These are phyloP conservation scores for Penicillium silybi DNA, from an alignment of 495 filamentous ascomycete genomes.

Conservation along the genomic window DNA sequence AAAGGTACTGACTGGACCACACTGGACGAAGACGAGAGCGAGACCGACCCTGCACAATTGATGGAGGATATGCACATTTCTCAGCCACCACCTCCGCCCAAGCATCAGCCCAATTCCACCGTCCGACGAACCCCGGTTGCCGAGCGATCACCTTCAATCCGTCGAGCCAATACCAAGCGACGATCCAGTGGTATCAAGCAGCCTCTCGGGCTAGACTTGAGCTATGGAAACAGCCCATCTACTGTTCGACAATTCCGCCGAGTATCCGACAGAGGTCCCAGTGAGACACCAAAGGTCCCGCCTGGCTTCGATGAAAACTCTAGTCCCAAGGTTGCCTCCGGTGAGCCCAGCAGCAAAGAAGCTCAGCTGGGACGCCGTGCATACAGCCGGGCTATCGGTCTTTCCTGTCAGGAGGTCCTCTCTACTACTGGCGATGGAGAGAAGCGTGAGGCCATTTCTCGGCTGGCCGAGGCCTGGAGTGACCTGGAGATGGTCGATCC, in stretches of 20 bases:
- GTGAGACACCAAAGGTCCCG: conserved; percentile 26
- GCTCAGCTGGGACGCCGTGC: conserved; percentile 71
- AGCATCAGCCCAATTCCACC: conserved; percentile 42
- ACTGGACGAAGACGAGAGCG: conserved; percentile 27
- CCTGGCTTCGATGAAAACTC: conserved; percentile 45
- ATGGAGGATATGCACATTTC: conserved; percentile 41
- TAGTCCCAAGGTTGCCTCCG: conserved; percentile 31
- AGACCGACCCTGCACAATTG: conserved; percentile 37
- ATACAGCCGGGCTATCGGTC: conserved; percentile 74
- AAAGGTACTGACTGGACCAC: conserved; percentile 35
- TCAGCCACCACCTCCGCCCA: conserved; percentile 32
- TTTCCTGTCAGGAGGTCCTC: conserved; percentile 76
- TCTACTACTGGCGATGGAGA: conserved; percentile 68
- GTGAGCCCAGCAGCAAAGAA: conserved; percentile 62
- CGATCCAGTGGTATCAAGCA: conserved; percentile 61
- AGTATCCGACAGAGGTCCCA: conserved; percentile 64
- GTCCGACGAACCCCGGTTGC: conserved; percentile 52
- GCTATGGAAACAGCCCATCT: conserved; percentile 84
- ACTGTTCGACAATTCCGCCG: conserved; percentile 87
- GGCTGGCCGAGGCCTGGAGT: conserved; percentile 78
- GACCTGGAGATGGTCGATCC: conserved; percentile 83
- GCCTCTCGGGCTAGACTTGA: conserved; percentile 77
- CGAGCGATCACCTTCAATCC: conserved; percentile 40
- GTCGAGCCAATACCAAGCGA: conserved; percentile 43
- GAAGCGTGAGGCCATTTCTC: conserved; percentile 77